Percentiles rank a stretch among this genome's conserved stretches.
Evolutionary conservation across 2,329 filamentous ascomycete species (phyloP).

Genomic region (Magnaporthiopsis incrustans): DNA sequence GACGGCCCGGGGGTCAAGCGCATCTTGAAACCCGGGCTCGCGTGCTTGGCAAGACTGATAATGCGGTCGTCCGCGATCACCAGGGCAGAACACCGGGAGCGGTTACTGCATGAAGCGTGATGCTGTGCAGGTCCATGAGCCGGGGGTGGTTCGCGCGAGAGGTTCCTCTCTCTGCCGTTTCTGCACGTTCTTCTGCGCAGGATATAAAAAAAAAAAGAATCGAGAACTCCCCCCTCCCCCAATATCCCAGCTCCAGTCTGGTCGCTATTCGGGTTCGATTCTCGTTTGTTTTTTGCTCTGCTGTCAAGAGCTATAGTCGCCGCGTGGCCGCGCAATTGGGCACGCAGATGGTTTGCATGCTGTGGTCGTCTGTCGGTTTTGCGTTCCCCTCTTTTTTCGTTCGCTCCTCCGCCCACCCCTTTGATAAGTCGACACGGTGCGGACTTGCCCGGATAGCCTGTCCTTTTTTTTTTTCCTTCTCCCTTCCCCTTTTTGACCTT

Average conservation of each 20-base stretch:
- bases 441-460: neutral
- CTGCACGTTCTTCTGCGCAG: neutral
- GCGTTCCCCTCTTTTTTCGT: neutral
- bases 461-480: no score
- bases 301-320: neutral
- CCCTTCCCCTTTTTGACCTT: neutral
- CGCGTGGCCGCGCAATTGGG: neutral
- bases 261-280: neutral
- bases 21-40: conserved; percentile 15
- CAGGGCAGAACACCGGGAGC: neutral
- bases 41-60: neutral
- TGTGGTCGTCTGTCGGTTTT: neutral
- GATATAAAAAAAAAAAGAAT: neutral
- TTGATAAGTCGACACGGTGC: neutral
- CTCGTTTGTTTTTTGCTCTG: neutral
- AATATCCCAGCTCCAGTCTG: neutral
- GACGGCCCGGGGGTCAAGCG: conserved; percentile 17
- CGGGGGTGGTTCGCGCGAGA: neutral
- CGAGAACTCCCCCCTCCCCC: neutral
- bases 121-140: conserved; percentile 1
- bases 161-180: neutral
- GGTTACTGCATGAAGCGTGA: conserved; percentile 1
- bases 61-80: conserved; percentile 1
- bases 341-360: neutral
- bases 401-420: neutral